Percentiles rank a stretch among this genome's conserved stretches.
phyloP scores from a whole-genome alignment of 805 yeast genomes.

The Brettanomyces nanus region DNA sequence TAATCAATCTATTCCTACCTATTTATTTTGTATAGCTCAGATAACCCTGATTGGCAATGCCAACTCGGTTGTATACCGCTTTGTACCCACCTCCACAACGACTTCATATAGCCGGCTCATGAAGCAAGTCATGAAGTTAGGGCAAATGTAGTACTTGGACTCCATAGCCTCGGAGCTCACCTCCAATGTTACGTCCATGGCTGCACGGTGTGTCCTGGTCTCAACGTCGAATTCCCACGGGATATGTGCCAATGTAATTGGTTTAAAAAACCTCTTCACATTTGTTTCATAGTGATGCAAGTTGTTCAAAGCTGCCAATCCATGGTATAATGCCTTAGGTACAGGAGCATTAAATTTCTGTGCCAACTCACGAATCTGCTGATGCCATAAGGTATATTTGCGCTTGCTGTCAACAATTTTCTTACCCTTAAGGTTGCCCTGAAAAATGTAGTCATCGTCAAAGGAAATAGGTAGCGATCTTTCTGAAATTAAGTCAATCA shows the following conservation, averaged over 20 bases:
- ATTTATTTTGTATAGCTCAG: no score
- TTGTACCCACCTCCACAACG: not conserved
- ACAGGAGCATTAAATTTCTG: constrained; percentile 10
- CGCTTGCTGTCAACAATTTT: constrained; percentile 4
- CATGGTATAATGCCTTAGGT: constrained; percentile 7
- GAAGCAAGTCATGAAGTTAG: constrained; percentile 13
- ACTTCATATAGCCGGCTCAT: constrained; percentile 9
- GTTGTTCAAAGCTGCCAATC: constrained; percentile 6
- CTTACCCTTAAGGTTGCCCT: constrained; percentile 4
- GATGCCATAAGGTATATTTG: constrained; percentile 8
- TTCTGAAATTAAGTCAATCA: constrained; percentile 13
- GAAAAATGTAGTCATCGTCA: constrained; percentile 9
- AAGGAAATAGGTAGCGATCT: constrained; percentile 16
- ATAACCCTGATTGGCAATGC: not conserved
- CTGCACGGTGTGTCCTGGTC: constrained; percentile 3
- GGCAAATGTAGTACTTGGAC: constrained; percentile 8
- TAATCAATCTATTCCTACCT: no score
- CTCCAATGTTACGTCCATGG: constrained; percentile 5
- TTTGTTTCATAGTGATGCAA: not conserved
- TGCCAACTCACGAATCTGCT: constrained; percentile 5
- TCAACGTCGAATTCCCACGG: constrained; percentile 8
- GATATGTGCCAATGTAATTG: constrained; percentile 4
- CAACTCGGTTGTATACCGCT: not conserved
- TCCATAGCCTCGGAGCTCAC: constrained; percentile 4
- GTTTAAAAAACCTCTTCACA: constrained; percentile 9